A percentile compares a stretch with the other conserved stretches of the same genome.
phyloP scores from a whole-genome alignment of 106 monocot genomes.

The Acanthochlamys bracteata region DNA sequence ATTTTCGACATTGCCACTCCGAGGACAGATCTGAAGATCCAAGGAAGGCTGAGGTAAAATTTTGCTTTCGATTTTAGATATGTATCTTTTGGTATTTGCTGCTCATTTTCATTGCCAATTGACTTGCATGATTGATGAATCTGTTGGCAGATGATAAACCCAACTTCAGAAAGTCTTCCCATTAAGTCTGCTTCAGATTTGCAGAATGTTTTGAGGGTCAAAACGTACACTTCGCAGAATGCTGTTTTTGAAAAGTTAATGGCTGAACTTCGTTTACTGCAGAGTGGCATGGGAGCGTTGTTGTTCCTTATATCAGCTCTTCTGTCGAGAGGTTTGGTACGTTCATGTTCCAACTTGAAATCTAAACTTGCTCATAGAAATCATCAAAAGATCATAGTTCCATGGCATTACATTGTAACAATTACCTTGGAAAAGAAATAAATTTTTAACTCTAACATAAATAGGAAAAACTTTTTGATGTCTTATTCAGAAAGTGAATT shows the following conservation, averaged over 20 bases:
- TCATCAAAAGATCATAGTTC: no score
- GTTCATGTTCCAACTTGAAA: not conserved
- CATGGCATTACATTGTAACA: no score
- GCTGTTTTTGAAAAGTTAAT: constrained; percentile 40
- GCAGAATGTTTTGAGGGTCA: constrained; percentile 67
- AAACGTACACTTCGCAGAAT: constrained; percentile 36
- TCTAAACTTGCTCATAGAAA: no score
- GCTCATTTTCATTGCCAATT: not conserved
- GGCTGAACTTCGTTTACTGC: constrained; percentile 52
- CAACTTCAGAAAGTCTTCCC: constrained; percentile 59
- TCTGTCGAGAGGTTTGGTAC: constrained; percentile 89
- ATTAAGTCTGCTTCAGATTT: constrained; percentile 83
- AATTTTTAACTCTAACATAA: no score
- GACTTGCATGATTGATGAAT: not conserved
- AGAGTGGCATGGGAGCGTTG: constrained; percentile 78
- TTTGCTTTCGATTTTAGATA: not conserved
- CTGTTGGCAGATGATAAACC: constrained; percentile 41
- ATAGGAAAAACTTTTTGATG: no score
- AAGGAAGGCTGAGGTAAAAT: constrained; percentile 47
- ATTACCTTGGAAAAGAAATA: no score
- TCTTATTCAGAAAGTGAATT: no score
- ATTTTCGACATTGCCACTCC: constrained; percentile 20
- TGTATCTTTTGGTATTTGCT: not conserved
- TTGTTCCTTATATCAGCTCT: constrained; percentile 90
- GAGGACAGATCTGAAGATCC: constrained; percentile 21